Evolutionary conservation across 2,329 filamentous ascomycete species (phyloP), one percentile per base, ranked within the genome.

Genomic region (Alternaria solani): DNA sequence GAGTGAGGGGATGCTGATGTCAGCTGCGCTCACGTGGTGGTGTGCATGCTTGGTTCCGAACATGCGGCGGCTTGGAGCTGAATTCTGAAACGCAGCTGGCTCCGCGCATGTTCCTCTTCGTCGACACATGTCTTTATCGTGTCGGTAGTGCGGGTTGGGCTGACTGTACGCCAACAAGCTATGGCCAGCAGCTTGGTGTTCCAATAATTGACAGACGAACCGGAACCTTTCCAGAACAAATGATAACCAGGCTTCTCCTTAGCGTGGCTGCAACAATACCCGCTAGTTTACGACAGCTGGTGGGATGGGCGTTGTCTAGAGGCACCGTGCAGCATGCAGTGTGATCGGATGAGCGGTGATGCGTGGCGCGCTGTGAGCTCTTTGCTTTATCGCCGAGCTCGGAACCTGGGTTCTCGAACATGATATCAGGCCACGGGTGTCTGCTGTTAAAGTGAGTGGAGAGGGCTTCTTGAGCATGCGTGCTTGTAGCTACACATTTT

Each of bases 291-390:
- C 25, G 39, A 51, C 25, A 41, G 12, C 43, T 39, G 16, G 16
- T 56, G 44, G 20, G 20, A 23, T 42, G 7, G 44, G 54, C 38
- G 32, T 26, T 56, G 20, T 36, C 16, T 20, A 8, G 16, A 1
- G 12, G 20, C 16, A 6, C 26, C 44, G 18, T 56, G 53, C 36
- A 56, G 16, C 28, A 42, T 51, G 54, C 54, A 51, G 54, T 23
- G 34, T 48, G 46, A 20, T 56, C n/a, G 34, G 20, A 32, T 20
- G 30, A 42, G 28, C 28, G 44, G 46, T 48, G 25, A 34, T 43
- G 44, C 46, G 46, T 42, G 38, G 46, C 54, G 38, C 46, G 20
- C 46, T 38, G 46, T 49, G 46, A 49, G 46, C 46, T 25, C 46
- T 49, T 36, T 38, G 46, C 46, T n/a, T 38, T 26, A 26, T 49